Evolutionary conservation across 306 rosid genomes (phyloP).

Genomic region (Fagus crenata): DNA sequence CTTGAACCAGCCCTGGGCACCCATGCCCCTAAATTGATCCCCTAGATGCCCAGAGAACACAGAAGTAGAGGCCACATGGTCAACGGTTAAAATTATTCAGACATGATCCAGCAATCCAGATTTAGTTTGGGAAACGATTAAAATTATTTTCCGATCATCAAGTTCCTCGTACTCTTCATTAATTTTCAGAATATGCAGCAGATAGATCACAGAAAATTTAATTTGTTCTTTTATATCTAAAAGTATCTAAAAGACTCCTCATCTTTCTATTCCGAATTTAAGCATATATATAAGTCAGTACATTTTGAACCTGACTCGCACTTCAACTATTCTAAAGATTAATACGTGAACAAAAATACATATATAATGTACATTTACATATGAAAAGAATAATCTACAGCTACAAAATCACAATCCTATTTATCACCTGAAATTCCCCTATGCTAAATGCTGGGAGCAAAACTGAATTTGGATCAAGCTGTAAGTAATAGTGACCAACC

Average conservation of each 20-base stretch:
- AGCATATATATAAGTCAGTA: not conserved
- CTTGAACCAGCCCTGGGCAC: not conserved
- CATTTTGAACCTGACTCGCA: not conserved
- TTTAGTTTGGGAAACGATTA: no score
- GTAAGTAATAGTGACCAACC: conserved; percentile 2
- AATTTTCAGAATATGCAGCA: not conserved
- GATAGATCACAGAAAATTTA: not conserved
- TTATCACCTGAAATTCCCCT: conserved; percentile 4
- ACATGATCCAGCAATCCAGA: conserved; percentile 3
- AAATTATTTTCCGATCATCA: not conserved
- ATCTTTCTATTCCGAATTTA: not conserved
- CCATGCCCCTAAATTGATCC: not conserved
- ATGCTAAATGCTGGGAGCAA: conserved; percentile 8
- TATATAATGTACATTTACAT: conserved; percentile 15
- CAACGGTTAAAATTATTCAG: not conserved
- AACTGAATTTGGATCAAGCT: not conserved
- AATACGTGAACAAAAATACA: not conserved
- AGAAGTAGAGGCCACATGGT: conserved; percentile 7
- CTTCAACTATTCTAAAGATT: conserved; percentile 8
- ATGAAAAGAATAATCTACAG: conserved; percentile 31
- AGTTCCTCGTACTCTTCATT: not conserved
- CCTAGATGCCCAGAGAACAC: not conserved
- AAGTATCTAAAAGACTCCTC: not conserved
- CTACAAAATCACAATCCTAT: conserved; percentile 35
- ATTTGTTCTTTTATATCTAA: not conserved